phyloP scores from a whole-genome alignment of 2,329 filamentous ascomycete genomes.

The Fusarium nurragi region DNA sequence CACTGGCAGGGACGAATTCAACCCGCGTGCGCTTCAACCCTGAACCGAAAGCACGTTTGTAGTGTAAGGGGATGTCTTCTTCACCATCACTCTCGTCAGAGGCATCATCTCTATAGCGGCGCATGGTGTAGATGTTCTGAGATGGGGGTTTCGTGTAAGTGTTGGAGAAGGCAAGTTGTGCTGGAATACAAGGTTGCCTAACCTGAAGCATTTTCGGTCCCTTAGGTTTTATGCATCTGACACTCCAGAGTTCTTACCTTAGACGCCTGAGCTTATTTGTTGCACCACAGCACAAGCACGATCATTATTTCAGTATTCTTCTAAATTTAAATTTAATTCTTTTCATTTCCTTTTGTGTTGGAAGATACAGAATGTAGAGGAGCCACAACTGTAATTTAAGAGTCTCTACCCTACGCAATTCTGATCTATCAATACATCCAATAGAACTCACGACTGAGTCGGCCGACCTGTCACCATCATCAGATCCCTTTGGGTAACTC shows the following conservation, averaged over 20 bases:
- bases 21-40: slow-evolving; percentile 64
- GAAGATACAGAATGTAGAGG: too few relatives aligned
- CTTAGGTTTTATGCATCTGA: background rate
- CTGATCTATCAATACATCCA: background rate
- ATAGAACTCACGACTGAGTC: background rate
- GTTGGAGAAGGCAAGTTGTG: slow-evolving; percentile 9
- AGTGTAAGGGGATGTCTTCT: slow-evolving; percentile 63
- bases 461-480: slow-evolving; percentile 4
- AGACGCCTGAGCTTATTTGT: background rate
- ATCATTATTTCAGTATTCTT: background rate
- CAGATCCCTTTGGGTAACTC: background rate
- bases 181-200: background rate
- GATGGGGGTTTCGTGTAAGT: background rate
- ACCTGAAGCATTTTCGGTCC: slow-evolving; percentile 3
- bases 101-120: slow-evolving; percentile 39
- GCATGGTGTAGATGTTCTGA: slow-evolving; percentile 38
- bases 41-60: slow-evolving; percentile 63
- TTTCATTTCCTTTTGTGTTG: too few relatives aligned
- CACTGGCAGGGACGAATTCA: slow-evolving; percentile 66
- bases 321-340: background rate
- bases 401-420: background rate
- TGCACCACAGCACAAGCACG: background rate
- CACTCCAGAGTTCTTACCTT: too few relatives aligned
- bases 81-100: slow-evolving; percentile 47
- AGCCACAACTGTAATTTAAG: too few relatives aligned